Conservation (phyloP, 331 rosid species). For the Quercus lobata region DNA sequence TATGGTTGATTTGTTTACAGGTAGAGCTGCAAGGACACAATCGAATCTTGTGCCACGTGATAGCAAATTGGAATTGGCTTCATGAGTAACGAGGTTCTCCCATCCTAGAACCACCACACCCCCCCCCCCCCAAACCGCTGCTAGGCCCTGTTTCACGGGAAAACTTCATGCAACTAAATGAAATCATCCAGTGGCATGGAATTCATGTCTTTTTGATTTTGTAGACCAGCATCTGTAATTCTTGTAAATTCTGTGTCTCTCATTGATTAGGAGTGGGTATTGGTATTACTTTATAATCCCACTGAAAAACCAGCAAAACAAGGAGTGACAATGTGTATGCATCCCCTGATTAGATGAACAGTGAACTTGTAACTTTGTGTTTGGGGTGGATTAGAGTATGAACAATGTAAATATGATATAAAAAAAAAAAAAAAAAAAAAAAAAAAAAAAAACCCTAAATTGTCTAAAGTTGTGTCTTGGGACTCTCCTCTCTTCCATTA, state of each 20-base stretch:
- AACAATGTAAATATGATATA: too few relatives aligned
- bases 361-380: too few relatives aligned
- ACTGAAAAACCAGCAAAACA: background rate
- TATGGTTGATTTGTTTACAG: slow-evolving; percentile 29
- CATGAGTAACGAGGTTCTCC: background rate
- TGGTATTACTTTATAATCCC: background rate
- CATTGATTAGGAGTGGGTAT: background rate
- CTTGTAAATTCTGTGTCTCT: background rate
- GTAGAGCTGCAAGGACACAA: slow-evolving; percentile 37
- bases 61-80: slow-evolving; percentile 22
- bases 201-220: background rate
- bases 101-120: background rate
- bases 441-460: too few relatives aligned
- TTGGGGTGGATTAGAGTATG: too few relatives aligned
- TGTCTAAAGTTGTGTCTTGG: too few relatives aligned
- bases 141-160: background rate
- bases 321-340: background rate
- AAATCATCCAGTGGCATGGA: background rate
- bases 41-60: slow-evolving; percentile 31
- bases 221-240: too few relatives aligned
- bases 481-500: too few relatives aligned
- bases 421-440: too few relatives aligned
- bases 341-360: too few relatives aligned
- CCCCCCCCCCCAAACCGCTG: too few relatives aligned
- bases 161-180: background rate